Percentiles rank a stretch among this genome's conserved stretches.
phyloP scores from a whole-genome alignment of 345 rosid species.

The Erysimum cheiranthoides region DNA sequence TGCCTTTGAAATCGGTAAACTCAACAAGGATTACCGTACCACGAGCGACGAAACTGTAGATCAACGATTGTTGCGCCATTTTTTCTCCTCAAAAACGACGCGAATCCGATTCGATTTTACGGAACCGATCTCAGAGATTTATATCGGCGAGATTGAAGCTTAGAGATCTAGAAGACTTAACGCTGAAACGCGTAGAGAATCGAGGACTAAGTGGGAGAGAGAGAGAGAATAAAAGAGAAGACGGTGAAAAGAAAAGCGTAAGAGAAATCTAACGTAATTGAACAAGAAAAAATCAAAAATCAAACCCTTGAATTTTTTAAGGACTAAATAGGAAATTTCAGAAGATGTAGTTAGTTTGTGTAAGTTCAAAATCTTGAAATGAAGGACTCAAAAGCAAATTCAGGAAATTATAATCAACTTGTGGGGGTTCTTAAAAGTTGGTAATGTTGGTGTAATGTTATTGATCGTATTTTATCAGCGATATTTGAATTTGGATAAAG shows the following conservation, averaged over 20 bases:
- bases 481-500: slow-evolving; percentile 23
- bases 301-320: slow-evolving; percentile 21
- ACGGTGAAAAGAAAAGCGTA: slow-evolving; percentile 3
- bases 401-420: not conserved
- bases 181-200: slow-evolving; percentile 46
- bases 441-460: slow-evolving; percentile 36
- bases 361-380: not conserved
- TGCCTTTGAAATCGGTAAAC: slow-evolving; percentile 77
- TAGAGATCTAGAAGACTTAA: slow-evolving; percentile 42
- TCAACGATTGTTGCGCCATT: slow-evolving; percentile 79
- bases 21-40: slow-evolving; percentile 74
- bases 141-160: slow-evolving; percentile 22
- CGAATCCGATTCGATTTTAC: slow-evolving; percentile 3
- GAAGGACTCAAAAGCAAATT: not conserved
- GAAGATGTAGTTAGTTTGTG: not conserved
- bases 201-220: slow-evolving; percentile 34
- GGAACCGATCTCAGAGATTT: slow-evolving; percentile 27
- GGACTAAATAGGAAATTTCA: not conserved
- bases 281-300: slow-evolving; percentile 3
- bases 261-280: slow-evolving; percentile 26
- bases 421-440: slow-evolving; percentile 30
- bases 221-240: not conserved
- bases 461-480: slow-evolving; percentile 23
- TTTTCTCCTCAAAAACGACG: not conserved
- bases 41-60: slow-evolving; percentile 77